Evolutionary conservation across 768 basidiomycete genomes (phyloP).

Genomic region (Xerocomellus amylosporus): DNA sequence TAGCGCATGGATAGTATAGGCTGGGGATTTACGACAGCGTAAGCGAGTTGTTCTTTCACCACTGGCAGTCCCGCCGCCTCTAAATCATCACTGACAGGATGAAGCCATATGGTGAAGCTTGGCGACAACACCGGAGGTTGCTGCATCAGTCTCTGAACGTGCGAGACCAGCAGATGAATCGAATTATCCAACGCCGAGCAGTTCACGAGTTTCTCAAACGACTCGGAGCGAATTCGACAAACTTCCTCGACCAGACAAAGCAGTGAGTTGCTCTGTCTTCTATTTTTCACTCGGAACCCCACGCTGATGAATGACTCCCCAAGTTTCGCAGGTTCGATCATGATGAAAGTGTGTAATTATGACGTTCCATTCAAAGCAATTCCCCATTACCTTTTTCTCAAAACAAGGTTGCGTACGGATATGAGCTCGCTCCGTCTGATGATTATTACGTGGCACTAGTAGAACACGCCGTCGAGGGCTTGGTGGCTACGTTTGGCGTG

Average conservation of each 20-base stretch:
- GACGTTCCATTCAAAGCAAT: background rate
- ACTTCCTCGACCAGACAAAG: slow-evolving; percentile 2
- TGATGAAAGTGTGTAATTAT: background rate
- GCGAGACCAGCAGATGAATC: background rate
- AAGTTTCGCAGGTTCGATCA: slow-evolving; percentile 3
- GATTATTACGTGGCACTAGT: slow-evolving; percentile 2
- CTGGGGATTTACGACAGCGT: slow-evolving; percentile 6
- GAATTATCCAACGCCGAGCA: background rate
- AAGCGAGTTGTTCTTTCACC: background rate
- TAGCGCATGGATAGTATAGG: background rate
- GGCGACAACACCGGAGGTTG: background rate
- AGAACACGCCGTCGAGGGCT: slow-evolving; percentile 3
- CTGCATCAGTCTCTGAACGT: background rate
- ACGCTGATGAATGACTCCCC: background rate
- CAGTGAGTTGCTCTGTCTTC: background rate
- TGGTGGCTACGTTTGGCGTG: slow-evolving; percentile 3
- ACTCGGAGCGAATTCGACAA: background rate
- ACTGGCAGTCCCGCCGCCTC: background rate
- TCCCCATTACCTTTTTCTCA: background rate
- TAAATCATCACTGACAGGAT: background rate
- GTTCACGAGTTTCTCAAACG: background rate
- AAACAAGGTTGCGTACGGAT: background rate
- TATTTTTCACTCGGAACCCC: background rate
- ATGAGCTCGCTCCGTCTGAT: slow-evolving; percentile 1
- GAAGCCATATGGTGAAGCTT: background rate